These are phyloP conservation scores for Eucalyptus leucophloia DNA, from an alignment of 345 rosid species.

Conservation along the genomic window DNA sequence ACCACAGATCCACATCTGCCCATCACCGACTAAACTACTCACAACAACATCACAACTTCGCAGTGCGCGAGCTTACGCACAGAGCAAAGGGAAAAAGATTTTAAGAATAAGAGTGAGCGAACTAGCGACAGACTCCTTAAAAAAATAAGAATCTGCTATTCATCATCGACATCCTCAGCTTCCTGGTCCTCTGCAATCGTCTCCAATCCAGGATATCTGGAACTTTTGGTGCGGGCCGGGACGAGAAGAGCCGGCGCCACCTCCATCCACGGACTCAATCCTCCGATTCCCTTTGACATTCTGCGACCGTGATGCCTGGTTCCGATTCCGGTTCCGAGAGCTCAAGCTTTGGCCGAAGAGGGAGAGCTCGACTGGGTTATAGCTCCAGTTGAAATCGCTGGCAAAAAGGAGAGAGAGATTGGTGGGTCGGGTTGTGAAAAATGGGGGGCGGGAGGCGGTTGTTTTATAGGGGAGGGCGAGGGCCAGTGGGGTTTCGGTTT, in stretches of 20 bases:
- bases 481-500: too few species aligned
- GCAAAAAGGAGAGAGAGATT: not conserved
- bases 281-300: slow-evolving; percentile 10
- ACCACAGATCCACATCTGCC: not conserved
- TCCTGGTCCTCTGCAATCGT: slow-evolving; percentile 32
- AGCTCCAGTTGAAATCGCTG: not conserved
- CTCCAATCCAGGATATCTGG: slow-evolving; percentile 19
- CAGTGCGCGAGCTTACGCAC: not conserved
- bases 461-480: not conserved
- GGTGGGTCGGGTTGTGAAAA: not conserved
- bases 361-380: not conserved
- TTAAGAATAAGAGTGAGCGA: not conserved
- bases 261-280: slow-evolving; percentile 19
- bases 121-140: not conserved
- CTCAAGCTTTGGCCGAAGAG: not conserved
- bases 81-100: not conserved
- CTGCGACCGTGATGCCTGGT: not conserved
- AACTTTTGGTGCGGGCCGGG: not conserved
- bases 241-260: slow-evolving; percentile 22
- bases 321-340: not conserved
- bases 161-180: slow-evolving; percentile 3
- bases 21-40: not conserved
- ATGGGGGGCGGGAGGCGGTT: not conserved
- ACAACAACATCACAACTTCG: not conserved
- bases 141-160: not conserved